Evolutionary conservation across 345 rosid genomes (phyloP).

Genomic region (Corymbia maculata): DNA sequence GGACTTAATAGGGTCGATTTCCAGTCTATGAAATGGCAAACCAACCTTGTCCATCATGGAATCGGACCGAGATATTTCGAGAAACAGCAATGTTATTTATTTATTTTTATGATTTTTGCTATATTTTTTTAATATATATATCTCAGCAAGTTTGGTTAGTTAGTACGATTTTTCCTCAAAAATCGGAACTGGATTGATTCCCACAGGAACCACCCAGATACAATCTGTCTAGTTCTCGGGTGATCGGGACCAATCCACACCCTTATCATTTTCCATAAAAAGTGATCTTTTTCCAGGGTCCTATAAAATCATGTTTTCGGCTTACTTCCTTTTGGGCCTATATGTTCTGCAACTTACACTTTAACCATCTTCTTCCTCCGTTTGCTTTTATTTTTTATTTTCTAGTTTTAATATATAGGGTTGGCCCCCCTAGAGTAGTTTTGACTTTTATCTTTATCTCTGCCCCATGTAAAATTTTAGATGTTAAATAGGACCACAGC

Average conservation of each 20-base stretch:
- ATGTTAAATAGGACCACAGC: neutral
- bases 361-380: neutral
- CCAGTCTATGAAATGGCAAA: fast-evolving
- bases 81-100: neutral
- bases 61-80: fast-evolving
- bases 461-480: neutral
- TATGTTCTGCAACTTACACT: neutral
- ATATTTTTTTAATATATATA: neutral
- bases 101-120: neutral
- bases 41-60: neutral
- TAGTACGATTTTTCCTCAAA: fast-evolving
- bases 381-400: neutral
- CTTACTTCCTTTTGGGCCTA: neutral
- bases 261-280: neutral
- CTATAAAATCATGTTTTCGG: neutral
- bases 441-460: neutral
- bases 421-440: neutral
- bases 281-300: neutral
- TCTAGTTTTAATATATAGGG: neutral
- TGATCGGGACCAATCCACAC: neutral
- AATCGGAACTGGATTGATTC: neutral
- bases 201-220: neutral
- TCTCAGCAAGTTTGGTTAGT: neutral
- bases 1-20: fast-evolving
- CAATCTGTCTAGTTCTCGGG: neutral